Conservation (phyloP, 1,139 yeast genomes). For the Yarrowia galli region DNA sequence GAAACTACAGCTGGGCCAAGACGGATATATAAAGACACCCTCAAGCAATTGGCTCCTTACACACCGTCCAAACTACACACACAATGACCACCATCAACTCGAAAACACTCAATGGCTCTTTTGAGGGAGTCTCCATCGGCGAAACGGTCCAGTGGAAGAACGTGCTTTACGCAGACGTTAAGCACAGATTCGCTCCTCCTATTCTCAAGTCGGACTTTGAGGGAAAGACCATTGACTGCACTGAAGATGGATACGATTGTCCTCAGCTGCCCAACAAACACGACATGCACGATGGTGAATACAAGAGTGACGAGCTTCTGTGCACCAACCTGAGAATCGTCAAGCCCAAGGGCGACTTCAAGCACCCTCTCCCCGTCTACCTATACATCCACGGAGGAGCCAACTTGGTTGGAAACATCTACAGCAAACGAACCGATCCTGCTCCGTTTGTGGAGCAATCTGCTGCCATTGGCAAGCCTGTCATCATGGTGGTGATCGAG, state of each 20-base stretch:
- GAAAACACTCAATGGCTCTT: constrained; percentile 15
- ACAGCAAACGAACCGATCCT: constrained; percentile 24
- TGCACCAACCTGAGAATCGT: constrained; percentile 32
- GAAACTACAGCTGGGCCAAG: neutral
- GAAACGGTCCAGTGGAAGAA: constrained; percentile 22
- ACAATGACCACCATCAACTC: constrained; percentile 19
- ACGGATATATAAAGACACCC: neutral
- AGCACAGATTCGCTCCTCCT: constrained; percentile 23
- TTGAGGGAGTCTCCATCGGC: neutral
- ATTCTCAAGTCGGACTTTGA: constrained; percentile 11
- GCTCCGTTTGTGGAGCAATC: constrained; percentile 33
- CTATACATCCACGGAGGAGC: constrained; percentile 50
- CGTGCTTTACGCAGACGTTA: constrained; percentile 30
- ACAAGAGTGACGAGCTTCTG: constrained; percentile 27
- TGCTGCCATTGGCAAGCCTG: constrained; percentile 39
- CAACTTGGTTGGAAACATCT: constrained; percentile 45
- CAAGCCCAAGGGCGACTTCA: constrained; percentile 24
- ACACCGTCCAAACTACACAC: neutral
- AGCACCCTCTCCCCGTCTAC: constrained; percentile 45
- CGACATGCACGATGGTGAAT: constrained; percentile 25
- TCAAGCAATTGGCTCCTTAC: no score
- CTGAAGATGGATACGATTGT: constrained; percentile 24
- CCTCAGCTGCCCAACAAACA: constrained; percentile 33
- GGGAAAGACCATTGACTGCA: constrained; percentile 8
- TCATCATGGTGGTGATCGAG: constrained; percentile 40